phyloP scores from a whole-genome alignment of 805 yeast genomes.

The Suhomyces prunicola region DNA sequence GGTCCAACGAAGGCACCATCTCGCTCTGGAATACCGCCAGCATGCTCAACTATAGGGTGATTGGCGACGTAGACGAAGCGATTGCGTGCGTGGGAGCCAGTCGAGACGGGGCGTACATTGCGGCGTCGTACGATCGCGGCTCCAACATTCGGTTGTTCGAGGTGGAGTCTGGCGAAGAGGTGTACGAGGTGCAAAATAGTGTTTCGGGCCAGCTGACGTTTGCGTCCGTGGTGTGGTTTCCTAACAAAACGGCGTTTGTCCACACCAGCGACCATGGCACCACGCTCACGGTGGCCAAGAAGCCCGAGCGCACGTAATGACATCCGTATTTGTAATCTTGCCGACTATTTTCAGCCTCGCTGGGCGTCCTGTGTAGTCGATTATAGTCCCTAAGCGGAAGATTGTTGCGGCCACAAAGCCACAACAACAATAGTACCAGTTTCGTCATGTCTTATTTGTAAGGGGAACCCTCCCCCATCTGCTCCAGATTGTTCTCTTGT shows the following conservation, averaged over 20 bases:
- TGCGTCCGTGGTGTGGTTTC: slow-evolving; percentile 32
- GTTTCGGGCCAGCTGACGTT: slow-evolving; percentile 25
- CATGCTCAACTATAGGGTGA: slow-evolving; percentile 33
- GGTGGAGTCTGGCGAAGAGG: slow-evolving; percentile 22
- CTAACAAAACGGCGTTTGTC: slow-evolving; percentile 30
- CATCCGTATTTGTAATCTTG: background rate
- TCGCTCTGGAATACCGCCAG: slow-evolving; percentile 47
- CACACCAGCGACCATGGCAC: slow-evolving; percentile 30
- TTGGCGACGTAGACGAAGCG: slow-evolving; percentile 43
- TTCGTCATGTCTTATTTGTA: background rate
- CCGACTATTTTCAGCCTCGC: background rate
- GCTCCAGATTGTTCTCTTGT: background rate
- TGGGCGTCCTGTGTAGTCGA: background rate
- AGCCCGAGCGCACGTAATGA: slow-evolving; percentile 2
- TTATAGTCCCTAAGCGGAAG: background rate
- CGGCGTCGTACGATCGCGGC: slow-evolving; percentile 43
- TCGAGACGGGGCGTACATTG: slow-evolving; percentile 46
- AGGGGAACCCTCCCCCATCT: background rate
- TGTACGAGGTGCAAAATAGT: slow-evolving; percentile 31
- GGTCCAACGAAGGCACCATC: slow-evolving; percentile 56
- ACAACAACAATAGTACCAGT: background rate
- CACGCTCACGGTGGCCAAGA: slow-evolving; percentile 22
- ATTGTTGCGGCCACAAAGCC: background rate
- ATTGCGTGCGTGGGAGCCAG: slow-evolving; percentile 38
- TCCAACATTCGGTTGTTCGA: slow-evolving; percentile 42